Base-by-base conservation (phyloP, 208 protist genomes). In the Crithidia sp. region DNA sequence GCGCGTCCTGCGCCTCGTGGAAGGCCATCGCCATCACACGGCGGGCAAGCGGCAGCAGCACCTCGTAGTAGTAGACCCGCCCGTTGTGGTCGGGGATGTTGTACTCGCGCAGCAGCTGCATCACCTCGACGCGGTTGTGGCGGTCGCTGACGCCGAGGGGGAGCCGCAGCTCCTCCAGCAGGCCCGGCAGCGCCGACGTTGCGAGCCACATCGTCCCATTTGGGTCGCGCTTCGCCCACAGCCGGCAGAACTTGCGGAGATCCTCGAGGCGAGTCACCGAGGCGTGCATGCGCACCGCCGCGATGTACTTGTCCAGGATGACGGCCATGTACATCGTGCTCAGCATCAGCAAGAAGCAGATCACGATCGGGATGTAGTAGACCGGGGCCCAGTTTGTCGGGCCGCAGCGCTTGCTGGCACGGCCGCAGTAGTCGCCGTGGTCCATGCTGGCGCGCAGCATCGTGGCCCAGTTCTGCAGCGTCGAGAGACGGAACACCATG, bases 401-500 rank as follows among this genome's bases (percentile, higher is more conserved):
- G 7, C 87, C 85, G 76, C 91, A 96, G 68, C 84, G 85, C 36
- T 68, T 73, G 67, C 78, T 82, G 19, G 67, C 70, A 41, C 69
- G 64, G 19, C 58, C 19, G 71, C 74, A 85, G 84, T 87, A 89
- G 67, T 85, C 55, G 16, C 82, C 88, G 28, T 84, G 79, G 45
- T 81, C 65, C 47, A 94, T 65, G 78, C 89, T 94, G 44, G 82
- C 83, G 45, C 92, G 89, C 75, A 97, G 81, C 89, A 96, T 89
- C 8, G 86, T 84, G 2, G 80, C 86, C 91, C 92, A 97, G 79
- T 92, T 83, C 79, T 97, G 86, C n/a, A 95, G 72, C 39, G 94
- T 97, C 9, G 83, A 82, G 37, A 96, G 82, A 41, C 91, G 90
- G 78, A 96, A 94, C 44, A 90, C 84, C 88, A 97, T 93, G 37